These are phyloP conservation scores for Paspalum vaginatum DNA, from an alignment of 176 grass and related monocot species.

Conservation along the genomic window DNA sequence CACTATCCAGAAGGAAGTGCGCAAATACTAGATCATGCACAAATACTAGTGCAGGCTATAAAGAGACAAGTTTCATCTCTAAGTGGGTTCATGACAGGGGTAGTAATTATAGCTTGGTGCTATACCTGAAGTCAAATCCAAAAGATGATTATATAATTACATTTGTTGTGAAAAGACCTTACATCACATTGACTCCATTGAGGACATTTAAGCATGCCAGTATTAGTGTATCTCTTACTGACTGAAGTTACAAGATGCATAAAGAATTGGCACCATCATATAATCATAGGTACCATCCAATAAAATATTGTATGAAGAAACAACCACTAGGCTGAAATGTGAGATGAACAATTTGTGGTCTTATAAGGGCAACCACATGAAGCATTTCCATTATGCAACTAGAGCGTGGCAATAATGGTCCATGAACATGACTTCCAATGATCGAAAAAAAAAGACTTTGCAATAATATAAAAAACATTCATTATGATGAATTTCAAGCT, in stretches of 20 bases:
- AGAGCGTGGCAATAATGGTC: neutral
- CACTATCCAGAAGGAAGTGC: conserved; percentile 15
- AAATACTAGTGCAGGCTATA: conserved; percentile 19
- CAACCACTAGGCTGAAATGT: conserved; percentile 37
- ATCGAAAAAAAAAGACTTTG: neutral
- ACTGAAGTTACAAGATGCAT: conserved; percentile 13
- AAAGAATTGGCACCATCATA: conserved; percentile 9
- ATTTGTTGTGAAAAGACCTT: neutral
- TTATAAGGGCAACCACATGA: conserved; percentile 19
- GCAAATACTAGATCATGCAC: conserved; percentile 7
- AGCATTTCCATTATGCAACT: neutral
- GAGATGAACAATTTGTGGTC: neutral
- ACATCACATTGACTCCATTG: neutral
- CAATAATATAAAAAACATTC: neutral
- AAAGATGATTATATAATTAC: neutral
- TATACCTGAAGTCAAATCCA: conserved; percentile 16
- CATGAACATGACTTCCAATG: conserved; percentile 34
- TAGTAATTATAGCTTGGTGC: conserved; percentile 18
- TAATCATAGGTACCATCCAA: conserved; percentile 7
- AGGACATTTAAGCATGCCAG: neutral
- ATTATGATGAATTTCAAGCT: conserved; percentile 17
- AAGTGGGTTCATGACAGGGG: conserved; percentile 12
- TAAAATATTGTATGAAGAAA: conserved; percentile 34
- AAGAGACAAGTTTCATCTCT: conserved; percentile 1
- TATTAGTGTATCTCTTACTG: neutral